Evolutionary conservation across 352 stramenopile species (phyloP), one percentile per base, ranked within the genome.

Genomic region (Globisporangium viniferum): DNA sequence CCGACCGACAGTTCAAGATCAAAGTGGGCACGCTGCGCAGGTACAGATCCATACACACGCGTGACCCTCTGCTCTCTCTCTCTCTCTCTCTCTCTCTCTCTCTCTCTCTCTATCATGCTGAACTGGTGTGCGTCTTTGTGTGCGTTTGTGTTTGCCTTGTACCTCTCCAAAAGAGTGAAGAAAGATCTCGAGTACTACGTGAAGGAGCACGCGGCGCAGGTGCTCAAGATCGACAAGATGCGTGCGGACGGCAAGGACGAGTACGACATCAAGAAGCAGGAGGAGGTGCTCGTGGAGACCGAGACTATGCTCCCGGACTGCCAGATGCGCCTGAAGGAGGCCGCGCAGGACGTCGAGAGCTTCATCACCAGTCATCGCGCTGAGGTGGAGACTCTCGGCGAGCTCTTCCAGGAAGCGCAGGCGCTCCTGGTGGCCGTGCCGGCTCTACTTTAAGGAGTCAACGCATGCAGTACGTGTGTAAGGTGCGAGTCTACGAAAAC

Each of bases 171-270:
- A 14, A 92, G 85, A 44, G 72, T 93, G 63, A 94, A 92, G 75
- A 94, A 94, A 67, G 86, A 94, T 62, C 71, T 94, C 20, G 84
- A 88, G 71, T 94, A 90, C 67, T 94, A 94, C 73, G 78, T 68
- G 49, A 90, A 94, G 68, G 86, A 94, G 70, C 82, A 88, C 72
- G 60, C 68, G 9, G 68, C 79, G 8, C 86, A 94, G 62, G 66
- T 72, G 57, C 54, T 49, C 22, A 87, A 87, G 72, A 88, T 94
- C 63, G 84, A 83, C 14, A 72, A 74, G 53, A 91, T 94, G 86
- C 84, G 86, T 63, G 62, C 62, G 15, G 82, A 85, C 22, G 31
- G 54, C 8, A 78, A 73, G 49, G 86, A 92, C 73, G 83, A 91
- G 68, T 73, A 92, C 69, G 84, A 92, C 68, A 80, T 94, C 67